These are phyloP conservation scores for Salix suchowensis DNA, from an alignment of 345 rosid genomes.

Conservation along the genomic window DNA sequence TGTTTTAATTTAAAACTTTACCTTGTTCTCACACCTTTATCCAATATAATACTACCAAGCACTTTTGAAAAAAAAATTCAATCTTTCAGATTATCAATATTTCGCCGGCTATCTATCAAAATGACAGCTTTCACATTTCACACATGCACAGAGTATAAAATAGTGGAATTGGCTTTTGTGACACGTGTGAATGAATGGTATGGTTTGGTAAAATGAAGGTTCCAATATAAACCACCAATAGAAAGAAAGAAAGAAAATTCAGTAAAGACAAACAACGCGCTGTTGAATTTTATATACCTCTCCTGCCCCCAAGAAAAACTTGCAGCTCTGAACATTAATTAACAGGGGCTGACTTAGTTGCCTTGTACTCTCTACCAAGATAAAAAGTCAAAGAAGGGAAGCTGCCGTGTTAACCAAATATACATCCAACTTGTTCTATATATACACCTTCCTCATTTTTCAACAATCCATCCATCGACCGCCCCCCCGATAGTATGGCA, in stretches of 20 bases:
- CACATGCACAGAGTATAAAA: no score
- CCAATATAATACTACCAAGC: no score
- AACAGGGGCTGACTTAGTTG: not conserved
- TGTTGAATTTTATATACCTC: no score
- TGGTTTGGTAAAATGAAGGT: not conserved
- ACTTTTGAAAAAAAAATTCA: no score
- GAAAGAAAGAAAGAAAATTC: not conserved
- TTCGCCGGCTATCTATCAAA: no score
- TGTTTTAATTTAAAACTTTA: no score
- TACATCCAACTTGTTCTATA: not conserved
- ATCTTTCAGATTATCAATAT: no score
- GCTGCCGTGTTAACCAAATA: not conserved
- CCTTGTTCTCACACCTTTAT: no score
- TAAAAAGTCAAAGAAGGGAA: not conserved
- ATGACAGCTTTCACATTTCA: no score
- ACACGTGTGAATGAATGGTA: not conserved
- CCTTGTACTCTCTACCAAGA: not conserved
- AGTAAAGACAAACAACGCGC: not conserved
- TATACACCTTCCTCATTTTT: no score
- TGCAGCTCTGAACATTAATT: not conserved
- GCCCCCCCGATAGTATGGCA: conserved; percentile 14
- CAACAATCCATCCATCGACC: no score
- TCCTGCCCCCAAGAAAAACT: not conserved
- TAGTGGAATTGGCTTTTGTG: not conserved
- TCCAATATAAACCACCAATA: not conserved